phyloP scores from a whole-genome alignment of 192 early-diverging fungal genomes.

The Podila verticillata region DNA sequence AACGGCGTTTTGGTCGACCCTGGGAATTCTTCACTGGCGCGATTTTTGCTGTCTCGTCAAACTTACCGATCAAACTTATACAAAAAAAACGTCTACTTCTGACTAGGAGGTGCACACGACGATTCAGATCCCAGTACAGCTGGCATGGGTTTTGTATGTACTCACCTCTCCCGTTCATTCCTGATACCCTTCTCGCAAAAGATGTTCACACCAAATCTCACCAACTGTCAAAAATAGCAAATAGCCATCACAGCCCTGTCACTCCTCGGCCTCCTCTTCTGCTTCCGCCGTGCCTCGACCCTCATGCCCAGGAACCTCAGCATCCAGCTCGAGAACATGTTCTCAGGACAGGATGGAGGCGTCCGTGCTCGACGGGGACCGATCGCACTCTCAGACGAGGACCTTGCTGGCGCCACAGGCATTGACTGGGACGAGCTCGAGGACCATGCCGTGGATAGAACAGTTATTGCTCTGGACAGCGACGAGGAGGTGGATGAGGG shows the following conservation, averaged over 20 bases:
- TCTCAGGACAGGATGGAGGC: not conserved
- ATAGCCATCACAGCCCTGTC: slow-evolving; percentile 25
- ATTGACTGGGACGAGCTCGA: slow-evolving; percentile 48
- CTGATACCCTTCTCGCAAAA: not conserved
- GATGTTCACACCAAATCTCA: not conserved
- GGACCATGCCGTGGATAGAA: slow-evolving; percentile 5
- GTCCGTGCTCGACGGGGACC: slow-evolving; percentile 18
- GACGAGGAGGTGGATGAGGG: slow-evolving; percentile 2
- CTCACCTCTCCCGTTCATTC: not conserved
- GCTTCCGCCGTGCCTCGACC: slow-evolving; percentile 36
- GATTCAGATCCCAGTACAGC: not conserved
- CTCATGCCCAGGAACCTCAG: slow-evolving; percentile 33
- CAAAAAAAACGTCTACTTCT: too few relatives aligned
- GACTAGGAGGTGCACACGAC: not conserved
- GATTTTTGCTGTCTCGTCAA: too few relatives aligned
- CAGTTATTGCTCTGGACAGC: not conserved
- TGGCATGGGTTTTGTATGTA: not conserved
- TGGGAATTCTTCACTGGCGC: too few relatives aligned
- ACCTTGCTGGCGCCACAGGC: slow-evolving; percentile 30
- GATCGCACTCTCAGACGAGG: slow-evolving; percentile 44
- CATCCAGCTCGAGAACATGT: slow-evolving; percentile 24
- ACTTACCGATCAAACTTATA: too few relatives aligned
- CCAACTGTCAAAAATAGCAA: slow-evolving; percentile 8
- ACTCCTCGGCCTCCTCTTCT: slow-evolving; percentile 26
- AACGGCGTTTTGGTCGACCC: too few relatives aligned